Percentiles rank a stretch among this genome's conserved stretches.
Evolutionary conservation across 768 basidiomycete species (phyloP).

Genomic region (Suillus hirtellus): DNA sequence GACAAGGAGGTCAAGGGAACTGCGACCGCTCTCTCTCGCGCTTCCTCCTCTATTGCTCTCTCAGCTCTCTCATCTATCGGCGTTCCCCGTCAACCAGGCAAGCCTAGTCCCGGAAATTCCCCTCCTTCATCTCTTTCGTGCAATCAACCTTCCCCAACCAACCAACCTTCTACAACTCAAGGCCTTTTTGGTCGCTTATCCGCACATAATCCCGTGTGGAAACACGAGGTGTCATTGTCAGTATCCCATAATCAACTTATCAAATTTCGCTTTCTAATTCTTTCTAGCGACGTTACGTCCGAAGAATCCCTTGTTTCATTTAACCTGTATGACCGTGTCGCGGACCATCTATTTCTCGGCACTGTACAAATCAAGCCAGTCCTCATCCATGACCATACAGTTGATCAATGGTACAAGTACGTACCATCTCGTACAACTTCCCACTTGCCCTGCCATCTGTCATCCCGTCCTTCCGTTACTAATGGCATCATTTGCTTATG

Average conservation of each 20-base stretch:
- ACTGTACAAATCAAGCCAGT: slow-evolving; percentile 89
- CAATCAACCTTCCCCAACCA: slow-evolving; percentile 34
- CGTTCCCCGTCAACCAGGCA: slow-evolving; percentile 45
- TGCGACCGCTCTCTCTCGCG: slow-evolving; percentile 56
- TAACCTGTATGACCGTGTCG: slow-evolving; percentile 88
- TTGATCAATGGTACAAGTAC: slow-evolving; percentile 97
- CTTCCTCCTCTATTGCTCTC: slow-evolving; percentile 63
- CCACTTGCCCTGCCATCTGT: slow-evolving; percentile 15
- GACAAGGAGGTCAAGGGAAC: slow-evolving; percentile 90
- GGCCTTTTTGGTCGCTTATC: slow-evolving; percentile 65
- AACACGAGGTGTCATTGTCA: slow-evolving; percentile 98
- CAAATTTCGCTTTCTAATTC: slow-evolving; percentile 21
- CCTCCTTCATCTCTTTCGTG: slow-evolving; percentile 42
- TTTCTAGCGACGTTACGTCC: slow-evolving; percentile 86
- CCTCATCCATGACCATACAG: slow-evolving; percentile 88
- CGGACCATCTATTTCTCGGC: slow-evolving; percentile 88
- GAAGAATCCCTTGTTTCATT: slow-evolving; percentile 80
- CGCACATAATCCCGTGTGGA: slow-evolving; percentile 95
- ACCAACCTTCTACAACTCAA: slow-evolving; percentile 31
- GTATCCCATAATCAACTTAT: slow-evolving; percentile 35
- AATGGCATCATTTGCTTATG: slow-evolving; percentile 13
- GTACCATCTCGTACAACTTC: slow-evolving; percentile 36
- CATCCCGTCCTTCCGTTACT: slow-evolving; percentile 21
- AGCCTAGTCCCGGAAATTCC: slow-evolving; percentile 43
- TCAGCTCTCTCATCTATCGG: slow-evolving; percentile 66